Evolutionary conservation across 2,329 filamentous ascomycete species (phyloP).

Genomic region (Phoma sp.): DNA sequence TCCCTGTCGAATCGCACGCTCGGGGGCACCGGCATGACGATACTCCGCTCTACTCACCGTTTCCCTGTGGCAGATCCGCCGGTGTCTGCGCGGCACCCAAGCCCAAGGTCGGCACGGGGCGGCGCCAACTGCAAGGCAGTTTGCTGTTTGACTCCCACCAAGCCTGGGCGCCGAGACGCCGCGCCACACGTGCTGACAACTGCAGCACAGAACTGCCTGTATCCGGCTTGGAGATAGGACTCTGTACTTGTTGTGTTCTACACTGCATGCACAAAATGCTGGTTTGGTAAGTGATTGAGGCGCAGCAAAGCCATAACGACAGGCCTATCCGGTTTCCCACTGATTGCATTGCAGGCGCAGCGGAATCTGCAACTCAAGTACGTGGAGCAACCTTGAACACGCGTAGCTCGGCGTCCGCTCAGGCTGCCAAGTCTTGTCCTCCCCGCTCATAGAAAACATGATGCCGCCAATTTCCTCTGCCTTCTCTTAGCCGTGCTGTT

Average conservation of each 20-base stretch:
- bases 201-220: constrained; percentile 17
- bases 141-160: constrained; percentile 15
- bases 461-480: constrained; percentile 25
- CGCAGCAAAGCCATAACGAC: constrained; percentile 8
- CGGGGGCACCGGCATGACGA: constrained; percentile 14
- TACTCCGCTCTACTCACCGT: constrained; percentile 11
- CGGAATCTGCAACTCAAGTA: constrained; percentile 5
- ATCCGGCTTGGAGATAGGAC: constrained; percentile 19
- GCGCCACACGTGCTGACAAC: constrained; percentile 22
- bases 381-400: constrained; percentile 11
- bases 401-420: constrained; percentile 17
- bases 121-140: constrained; percentile 18
- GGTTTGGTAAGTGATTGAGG: not conserved
- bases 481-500: constrained; percentile 19
- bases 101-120: constrained; percentile 17
- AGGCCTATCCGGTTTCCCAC: not conserved
- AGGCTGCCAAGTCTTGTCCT: constrained; percentile 40
- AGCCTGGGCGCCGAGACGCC: constrained; percentile 24
- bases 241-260: not conserved
- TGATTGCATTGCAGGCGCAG: constrained; percentile 15
- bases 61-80: not conserved
- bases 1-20: constrained; percentile 3
- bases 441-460: constrained; percentile 37
- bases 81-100: constrained; percentile 3
- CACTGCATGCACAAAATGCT: not conserved